phyloP scores from a whole-genome alignment of 2,329 filamentous ascomycete genomes.

The Colletotrichum sp. region DNA sequence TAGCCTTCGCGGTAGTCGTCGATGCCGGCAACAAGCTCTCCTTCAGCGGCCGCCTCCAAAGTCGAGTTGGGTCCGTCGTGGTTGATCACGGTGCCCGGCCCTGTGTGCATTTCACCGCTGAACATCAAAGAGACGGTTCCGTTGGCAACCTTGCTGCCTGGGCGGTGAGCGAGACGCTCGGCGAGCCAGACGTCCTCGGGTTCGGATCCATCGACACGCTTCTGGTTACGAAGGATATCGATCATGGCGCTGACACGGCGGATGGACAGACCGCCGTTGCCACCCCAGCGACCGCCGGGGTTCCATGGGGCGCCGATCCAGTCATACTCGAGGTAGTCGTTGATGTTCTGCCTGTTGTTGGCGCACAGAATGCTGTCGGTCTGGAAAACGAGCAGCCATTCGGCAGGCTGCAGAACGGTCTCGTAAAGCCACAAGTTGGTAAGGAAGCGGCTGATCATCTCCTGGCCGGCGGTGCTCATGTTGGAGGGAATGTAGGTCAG shows the following conservation, averaged over 20 bases:
- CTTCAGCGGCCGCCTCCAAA: constrained; percentile 31
- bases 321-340: constrained; percentile 57
- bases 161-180: constrained; percentile 54
- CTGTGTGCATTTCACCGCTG: constrained; percentile 52
- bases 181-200: constrained; percentile 64
- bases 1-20: constrained; percentile 57
- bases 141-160: constrained; percentile 54
- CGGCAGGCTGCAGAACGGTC: constrained; percentile 49
- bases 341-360: constrained; percentile 50
- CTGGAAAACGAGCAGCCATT: constrained; percentile 61
- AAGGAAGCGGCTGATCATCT: constrained; percentile 57
- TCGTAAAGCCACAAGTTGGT: constrained; percentile 60
- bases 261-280: constrained; percentile 58
- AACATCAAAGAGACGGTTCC: constrained; percentile 53
- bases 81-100: constrained; percentile 27
- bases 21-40: constrained; percentile 43
- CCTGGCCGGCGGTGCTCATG: constrained; percentile 54
- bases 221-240: constrained; percentile 54
- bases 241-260: constrained; percentile 58
- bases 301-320: constrained; percentile 60
- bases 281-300: constrained; percentile 45
- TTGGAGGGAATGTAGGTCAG: constrained; percentile 56
- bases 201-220: constrained; percentile 45
- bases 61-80: constrained; percentile 26
- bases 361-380: constrained; percentile 62